phyloP scores from a whole-genome alignment of 2,329 filamentous ascomycete species.

The Penicillium sumatraense region DNA sequence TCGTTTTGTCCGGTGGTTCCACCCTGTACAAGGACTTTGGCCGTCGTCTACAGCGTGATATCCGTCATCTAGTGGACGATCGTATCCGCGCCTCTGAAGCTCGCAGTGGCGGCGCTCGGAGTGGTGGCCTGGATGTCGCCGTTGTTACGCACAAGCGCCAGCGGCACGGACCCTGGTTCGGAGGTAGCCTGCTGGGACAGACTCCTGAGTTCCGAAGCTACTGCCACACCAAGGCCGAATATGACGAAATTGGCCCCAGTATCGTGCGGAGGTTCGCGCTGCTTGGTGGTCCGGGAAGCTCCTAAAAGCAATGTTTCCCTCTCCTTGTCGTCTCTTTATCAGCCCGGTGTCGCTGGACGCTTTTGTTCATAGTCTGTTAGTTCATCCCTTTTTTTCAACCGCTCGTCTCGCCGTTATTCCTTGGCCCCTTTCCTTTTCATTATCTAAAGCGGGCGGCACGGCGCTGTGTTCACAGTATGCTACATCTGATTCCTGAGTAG shows the following conservation, averaged over 20 bases:
- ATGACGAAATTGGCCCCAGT: slow-evolving; percentile 93
- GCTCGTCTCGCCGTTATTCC: slow-evolving; percentile 10
- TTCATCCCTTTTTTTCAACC: slow-evolving; percentile 19
- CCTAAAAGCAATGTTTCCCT: slow-evolving; percentile 33
- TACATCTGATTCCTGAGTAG: slow-evolving; percentile 22
- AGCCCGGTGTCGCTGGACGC: slow-evolving; percentile 27
- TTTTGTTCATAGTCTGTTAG: slow-evolving; percentile 36
- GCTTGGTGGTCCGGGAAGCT: slow-evolving; percentile 80
- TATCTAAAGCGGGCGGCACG: slow-evolving; percentile 21
- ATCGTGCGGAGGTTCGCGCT: slow-evolving; percentile 95
- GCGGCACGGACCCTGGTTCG: slow-evolving; percentile 97
- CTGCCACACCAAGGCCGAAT: slow-evolving; percentile 90
- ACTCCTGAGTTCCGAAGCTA: slow-evolving; percentile 98
- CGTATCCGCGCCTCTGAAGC: slow-evolving; percentile 91
- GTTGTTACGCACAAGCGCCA: slow-evolving; percentile 98
- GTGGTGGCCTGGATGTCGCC: slow-evolving; percentile 92
- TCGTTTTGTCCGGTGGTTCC: slow-evolving; percentile 94
- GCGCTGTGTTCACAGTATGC: slow-evolving; percentile 19
- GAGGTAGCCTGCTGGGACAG: slow-evolving; percentile 92
- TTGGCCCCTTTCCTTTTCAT: slow-evolving; percentile 13
- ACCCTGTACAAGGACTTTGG: slow-evolving; percentile 99
- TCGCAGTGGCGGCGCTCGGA: slow-evolving; percentile 87
- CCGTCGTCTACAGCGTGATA: slow-evolving; percentile 91
- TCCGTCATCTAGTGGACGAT: slow-evolving; percentile 91
- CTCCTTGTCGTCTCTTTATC: slow-evolving; percentile 27